Base-by-base conservation (phyloP, 2,329 filamentous ascomycete genomes). In the Botrytis paeoniae region DNA sequence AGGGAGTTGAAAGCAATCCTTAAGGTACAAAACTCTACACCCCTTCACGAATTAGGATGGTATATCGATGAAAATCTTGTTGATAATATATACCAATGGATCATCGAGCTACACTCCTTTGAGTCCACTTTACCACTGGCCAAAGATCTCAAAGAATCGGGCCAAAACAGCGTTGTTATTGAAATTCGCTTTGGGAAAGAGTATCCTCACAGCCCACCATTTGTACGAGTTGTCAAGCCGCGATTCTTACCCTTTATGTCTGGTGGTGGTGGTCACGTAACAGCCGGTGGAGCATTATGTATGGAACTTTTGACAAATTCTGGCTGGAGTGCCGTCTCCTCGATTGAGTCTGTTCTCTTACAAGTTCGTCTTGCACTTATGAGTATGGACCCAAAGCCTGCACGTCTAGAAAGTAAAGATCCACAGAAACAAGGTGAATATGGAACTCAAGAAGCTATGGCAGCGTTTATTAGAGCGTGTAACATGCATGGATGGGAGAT, bases 221-320 rank as follows among this genome's bases (percentile, higher is more conserved):
- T 97, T 79, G 89, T 97, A 41, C 91, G 95, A 10, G 89, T 97
- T 25, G 87, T 97, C 70, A 89, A 92, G 9, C 95, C 95, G 1
- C 90, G 91, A 7, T 95, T 97, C 81, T 81, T 95, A 32, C 85
- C 89, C 2, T 95, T 95, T 79, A 80, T 84, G 39, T 78, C 84
- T 7, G 93, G 94, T 7, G 95, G 94, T 32, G 95, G 95, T 37
- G 94, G 94, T 0, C 93, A 97, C 80, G 91, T 98, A 74, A 97
- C 95, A 0, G 84, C 86, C 1, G 95, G 95, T 37, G 95, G 95
- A 1, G 93, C 94, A 1, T 89, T 98, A 83, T 90, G 88, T 81
- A 95, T 97, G 89, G 91, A 96, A 81, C 85, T 96, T 7, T 85
- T 97, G 75, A 97, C 94, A 1, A 94, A 91, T 81, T 88, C 89